These are phyloP conservation scores for Pseudogymnoascus sp. DNA, from an alignment of 2,329 filamentous ascomycete genomes.

Conservation along the genomic window DNA sequence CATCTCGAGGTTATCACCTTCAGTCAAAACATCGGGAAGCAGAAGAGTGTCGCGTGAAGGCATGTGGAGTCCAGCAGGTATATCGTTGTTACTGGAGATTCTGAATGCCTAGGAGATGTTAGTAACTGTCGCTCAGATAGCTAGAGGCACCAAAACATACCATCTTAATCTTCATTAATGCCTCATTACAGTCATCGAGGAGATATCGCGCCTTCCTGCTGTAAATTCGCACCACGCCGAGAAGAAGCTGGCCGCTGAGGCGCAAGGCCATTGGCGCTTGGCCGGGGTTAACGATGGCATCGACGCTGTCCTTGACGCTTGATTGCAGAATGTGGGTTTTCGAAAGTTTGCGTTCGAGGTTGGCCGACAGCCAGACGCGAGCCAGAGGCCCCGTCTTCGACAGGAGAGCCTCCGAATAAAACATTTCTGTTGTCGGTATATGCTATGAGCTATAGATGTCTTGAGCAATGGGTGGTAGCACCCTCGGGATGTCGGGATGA, in stretches of 20 bases:
- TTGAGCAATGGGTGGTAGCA: slow-evolving; percentile 6
- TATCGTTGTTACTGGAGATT: slow-evolving; percentile 87
- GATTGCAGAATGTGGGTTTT: slow-evolving; percentile 94
- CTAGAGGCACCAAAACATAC: slow-evolving; percentile 52
- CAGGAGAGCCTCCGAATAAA: slow-evolving; percentile 92
- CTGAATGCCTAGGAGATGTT: slow-evolving; percentile 69
- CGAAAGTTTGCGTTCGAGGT: slow-evolving; percentile 94
- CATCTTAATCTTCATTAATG: slow-evolving; percentile 97
- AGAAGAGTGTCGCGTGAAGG: slow-evolving; percentile 81
- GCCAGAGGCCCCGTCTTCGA: slow-evolving; percentile 96
- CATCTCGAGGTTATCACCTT: slow-evolving; percentile 70
- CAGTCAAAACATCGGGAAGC: slow-evolving; percentile 85
- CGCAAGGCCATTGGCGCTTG: slow-evolving; percentile 93
- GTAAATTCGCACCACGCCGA: slow-evolving; percentile 96
- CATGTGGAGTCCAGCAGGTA: slow-evolving; percentile 73
- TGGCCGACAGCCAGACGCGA: slow-evolving; percentile 96
- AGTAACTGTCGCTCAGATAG: slow-evolving; percentile 22
- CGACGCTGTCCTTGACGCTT: slow-evolving; percentile 89
- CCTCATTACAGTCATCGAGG: slow-evolving; percentile 95
- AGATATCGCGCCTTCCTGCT: slow-evolving; percentile 94
- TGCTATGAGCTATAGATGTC: slow-evolving; percentile 2
- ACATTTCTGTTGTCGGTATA: slow-evolving; percentile 52
- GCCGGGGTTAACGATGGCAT: slow-evolving; percentile 85
- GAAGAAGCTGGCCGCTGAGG: slow-evolving; percentile 83
- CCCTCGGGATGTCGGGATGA: slow-evolving; percentile 2